A percentile compares a stretch with the other conserved stretches of the same genome.
These are phyloP conservation scores for Morella rubra DNA, from an alignment of 306 rosid genomes.

Conservation along the genomic window DNA sequence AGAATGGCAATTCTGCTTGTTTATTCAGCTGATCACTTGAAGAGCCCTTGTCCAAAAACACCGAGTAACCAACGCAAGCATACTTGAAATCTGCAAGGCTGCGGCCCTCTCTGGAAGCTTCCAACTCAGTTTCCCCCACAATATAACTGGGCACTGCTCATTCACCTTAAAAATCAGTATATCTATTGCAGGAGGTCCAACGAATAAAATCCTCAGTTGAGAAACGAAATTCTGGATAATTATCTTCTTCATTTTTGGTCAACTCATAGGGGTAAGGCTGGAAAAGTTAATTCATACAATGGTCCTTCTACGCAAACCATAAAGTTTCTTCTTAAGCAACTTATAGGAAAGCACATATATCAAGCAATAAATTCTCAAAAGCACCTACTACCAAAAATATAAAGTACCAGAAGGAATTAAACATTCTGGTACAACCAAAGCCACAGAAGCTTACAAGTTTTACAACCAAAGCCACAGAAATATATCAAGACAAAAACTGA, in stretches of 20 bases:
- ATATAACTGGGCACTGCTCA: constrained; percentile 66
- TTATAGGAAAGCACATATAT: not conserved
- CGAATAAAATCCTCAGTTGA: not conserved
- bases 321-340: not conserved
- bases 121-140: constrained; percentile 78
- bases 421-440: not conserved
- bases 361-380: not conserved
- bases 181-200: constrained; percentile 9
- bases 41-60: constrained; percentile 65
- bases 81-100: constrained; percentile 72
- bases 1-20: constrained; percentile 75
- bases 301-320: not conserved
- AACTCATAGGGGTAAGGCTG: not conserved
- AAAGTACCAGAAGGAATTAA: not conserved
- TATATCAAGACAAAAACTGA: not conserved
- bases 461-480: too few relatives aligned
- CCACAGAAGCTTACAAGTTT: too few relatives aligned
- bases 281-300: not conserved
- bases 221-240: not conserved
- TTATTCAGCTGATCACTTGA: constrained; percentile 49
- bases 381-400: not conserved
- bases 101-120: constrained; percentile 75
- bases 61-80: constrained; percentile 88
- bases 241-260: not conserved
- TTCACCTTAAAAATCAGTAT: constrained; percentile 33